Conservation (phyloP, 352 stramenopile genomes). For the Globisporangium megalacanthum region DNA sequence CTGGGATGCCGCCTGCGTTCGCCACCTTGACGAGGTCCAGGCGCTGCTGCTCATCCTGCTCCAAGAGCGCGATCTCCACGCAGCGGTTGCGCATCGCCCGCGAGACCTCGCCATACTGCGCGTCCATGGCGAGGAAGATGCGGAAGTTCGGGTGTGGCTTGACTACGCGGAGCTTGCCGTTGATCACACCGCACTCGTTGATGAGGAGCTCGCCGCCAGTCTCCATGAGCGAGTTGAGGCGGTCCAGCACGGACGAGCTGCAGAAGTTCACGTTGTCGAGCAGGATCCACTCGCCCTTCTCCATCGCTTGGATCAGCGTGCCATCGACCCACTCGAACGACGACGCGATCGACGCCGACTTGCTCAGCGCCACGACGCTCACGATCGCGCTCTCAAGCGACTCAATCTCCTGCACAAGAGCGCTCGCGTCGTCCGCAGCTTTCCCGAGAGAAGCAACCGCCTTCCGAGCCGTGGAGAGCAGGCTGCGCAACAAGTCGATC, state of each 20-base stretch:
- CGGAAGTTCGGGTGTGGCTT: slow-evolving; percentile 97
- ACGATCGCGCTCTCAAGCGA: slow-evolving; percentile 24
- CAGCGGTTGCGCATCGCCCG: slow-evolving; percentile 99
- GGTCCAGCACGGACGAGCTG: slow-evolving; percentile 98
- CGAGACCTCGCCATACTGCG: slow-evolving; percentile 95
- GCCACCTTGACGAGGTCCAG: slow-evolving; percentile 70
- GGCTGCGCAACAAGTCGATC: slow-evolving; percentile 45
- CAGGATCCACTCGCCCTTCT: slow-evolving; percentile 98
- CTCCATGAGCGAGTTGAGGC: slow-evolving; percentile 99
- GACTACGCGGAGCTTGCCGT: slow-evolving; percentile 90
- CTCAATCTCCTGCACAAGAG: slow-evolving; percentile 9
- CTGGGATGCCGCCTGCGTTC: slow-evolving; percentile 47
- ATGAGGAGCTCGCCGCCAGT: slow-evolving; percentile 96
- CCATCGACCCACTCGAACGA: slow-evolving; percentile 99
- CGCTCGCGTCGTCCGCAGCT: background rate
- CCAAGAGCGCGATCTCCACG: slow-evolving; percentile 91
- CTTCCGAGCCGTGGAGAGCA: slow-evolving; percentile 39
- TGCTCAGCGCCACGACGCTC: slow-evolving; percentile 49
- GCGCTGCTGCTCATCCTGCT: slow-evolving; percentile 39
- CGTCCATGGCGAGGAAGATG: slow-evolving; percentile 98
- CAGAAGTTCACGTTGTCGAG: slow-evolving; percentile 99
- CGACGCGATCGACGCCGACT: slow-evolving; percentile 54
- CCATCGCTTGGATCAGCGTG: slow-evolving; percentile 96
- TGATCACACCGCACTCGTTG: slow-evolving; percentile 96
- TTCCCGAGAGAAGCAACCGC: slow-evolving; percentile 4